Base-by-base conservation (phyloP, 2,329 filamentous ascomycete genomes). In the Epichloe bromicola region DNA sequence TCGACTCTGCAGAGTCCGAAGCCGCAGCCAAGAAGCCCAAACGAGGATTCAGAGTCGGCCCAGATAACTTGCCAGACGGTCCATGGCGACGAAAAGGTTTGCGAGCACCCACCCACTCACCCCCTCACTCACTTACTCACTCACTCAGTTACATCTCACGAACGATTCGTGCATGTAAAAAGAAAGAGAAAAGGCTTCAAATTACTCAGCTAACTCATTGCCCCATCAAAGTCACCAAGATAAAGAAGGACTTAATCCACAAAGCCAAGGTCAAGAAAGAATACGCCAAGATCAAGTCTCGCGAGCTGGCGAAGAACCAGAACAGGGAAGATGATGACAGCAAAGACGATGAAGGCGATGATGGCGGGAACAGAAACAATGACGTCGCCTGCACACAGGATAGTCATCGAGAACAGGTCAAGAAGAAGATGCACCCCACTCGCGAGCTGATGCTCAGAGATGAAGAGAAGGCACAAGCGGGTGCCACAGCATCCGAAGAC, bases 181-280 rank as follows among this genome's bases (percentile, higher is more conserved):
- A 11, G 23, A 23, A 6, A 15, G 4, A 38, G 5, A n/a, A 47
- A 17, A 11, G 23, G 14, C 5, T 2, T 3, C 4, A 5, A 23
- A 19, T 6, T 4, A 15, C 12, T 23, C 19, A 36, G 19, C 45
- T 46, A n/a, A 26, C 34, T 46, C 7, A 26, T 34, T 14, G n/a
- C 5, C 5, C 20, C 54, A 57, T 62, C 38, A 40, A 40, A 49
- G 87, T 86, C 52, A 82, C 87, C 67, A 91, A 91, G 68, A 93
- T 95, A 63, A 97, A 97, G 69, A 78, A 85, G 57, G 80, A 86
- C 57, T 73, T 95, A 51, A 96, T 97, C 60, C 81, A 89, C 67
- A 94, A 93, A 66, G 89, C 90, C 54, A 95, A 96, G 68, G 76
- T 95, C 55, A 93, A 91, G 70, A 95, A 95, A 68, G 80, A 86